Evolutionary conservation across 345 rosid genomes (phyloP).

Genomic region (Boechera stricta): DNA sequence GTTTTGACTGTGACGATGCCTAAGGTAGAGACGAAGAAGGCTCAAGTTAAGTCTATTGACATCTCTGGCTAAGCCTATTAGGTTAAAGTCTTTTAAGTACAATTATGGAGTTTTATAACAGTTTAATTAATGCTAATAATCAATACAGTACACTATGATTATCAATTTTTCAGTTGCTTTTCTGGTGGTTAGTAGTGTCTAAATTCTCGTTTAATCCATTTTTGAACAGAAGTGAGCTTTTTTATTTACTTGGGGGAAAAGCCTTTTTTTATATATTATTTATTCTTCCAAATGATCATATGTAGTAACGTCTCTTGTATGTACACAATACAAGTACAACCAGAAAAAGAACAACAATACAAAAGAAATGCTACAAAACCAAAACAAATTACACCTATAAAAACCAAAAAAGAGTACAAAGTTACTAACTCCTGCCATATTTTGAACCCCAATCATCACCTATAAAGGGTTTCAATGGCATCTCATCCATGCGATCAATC

Average conservation of each 20-base stretch:
- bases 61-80: background rate
- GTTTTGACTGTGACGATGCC: background rate
- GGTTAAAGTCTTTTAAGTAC: too few relatives aligned
- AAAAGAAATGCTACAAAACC: conserved; percentile 27
- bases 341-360: conserved; percentile 17
- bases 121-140: too few relatives aligned
- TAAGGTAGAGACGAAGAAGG: background rate
- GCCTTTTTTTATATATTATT: background rate
- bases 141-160: too few relatives aligned
- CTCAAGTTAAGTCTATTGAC: background rate
- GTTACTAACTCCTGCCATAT: conserved; percentile 22
- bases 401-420: conserved; percentile 16
- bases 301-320: conserved; percentile 36
- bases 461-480: background rate
- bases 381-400: conserved; percentile 39
- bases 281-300: conserved; percentile 29
- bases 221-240: too few relatives aligned
- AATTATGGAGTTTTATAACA: too few relatives aligned
- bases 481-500: background rate
- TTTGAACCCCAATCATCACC: conserved; percentile 8
- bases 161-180: too few relatives aligned
- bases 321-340: conserved; percentile 37
- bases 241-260: background rate
- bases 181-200: too few relatives aligned
- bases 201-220: too few relatives aligned